phyloP scores from a whole-genome alignment of 2,329 filamentous ascomycete species.

The Penicillium crustosum region DNA sequence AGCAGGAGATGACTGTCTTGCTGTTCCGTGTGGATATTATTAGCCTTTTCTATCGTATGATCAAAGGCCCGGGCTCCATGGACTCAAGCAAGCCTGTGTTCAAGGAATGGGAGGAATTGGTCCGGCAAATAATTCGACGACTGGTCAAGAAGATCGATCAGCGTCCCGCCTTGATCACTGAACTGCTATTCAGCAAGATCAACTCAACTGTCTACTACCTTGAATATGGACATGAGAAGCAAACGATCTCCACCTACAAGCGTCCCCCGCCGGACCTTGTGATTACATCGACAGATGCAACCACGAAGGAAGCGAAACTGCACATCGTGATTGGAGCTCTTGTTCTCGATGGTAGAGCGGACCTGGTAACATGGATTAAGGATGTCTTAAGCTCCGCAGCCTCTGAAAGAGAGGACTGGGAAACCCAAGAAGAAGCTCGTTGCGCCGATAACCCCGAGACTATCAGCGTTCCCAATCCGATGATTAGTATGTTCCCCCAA shows the following conservation, averaged over 20 bases:
- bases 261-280: conserved; percentile 78
- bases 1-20: conserved; percentile 85
- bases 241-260: conserved; percentile 63
- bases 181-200: conserved; percentile 94
- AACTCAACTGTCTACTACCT: conserved; percentile 79
- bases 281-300: conserved; percentile 69
- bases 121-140: conserved; percentile 77
- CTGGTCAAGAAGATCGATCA: conserved; percentile 83
- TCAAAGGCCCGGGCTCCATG: conserved; percentile 80
- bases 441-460: conserved; percentile 42
- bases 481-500: conserved; percentile 49
- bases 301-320: conserved; percentile 65
- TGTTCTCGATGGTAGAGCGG: conserved; percentile 73
- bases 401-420: conserved; percentile 74
- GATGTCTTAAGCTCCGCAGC: conserved; percentile 66
- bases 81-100: conserved; percentile 66
- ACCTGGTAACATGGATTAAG: conserved; percentile 80
- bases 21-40: conserved; percentile 91
- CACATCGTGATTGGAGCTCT: conserved; percentile 77
- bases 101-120: conserved; percentile 88
- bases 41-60: conserved; percentile 82
- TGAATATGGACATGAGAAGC: conserved; percentile 85
- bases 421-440: conserved; percentile 65
- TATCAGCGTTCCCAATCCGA: conserved; percentile 26
- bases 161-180: conserved; percentile 79